Evolutionary conservation across 192 early-diverging fungal genomes (phyloP).

Genomic region (Umbelopsis sp.): DNA sequence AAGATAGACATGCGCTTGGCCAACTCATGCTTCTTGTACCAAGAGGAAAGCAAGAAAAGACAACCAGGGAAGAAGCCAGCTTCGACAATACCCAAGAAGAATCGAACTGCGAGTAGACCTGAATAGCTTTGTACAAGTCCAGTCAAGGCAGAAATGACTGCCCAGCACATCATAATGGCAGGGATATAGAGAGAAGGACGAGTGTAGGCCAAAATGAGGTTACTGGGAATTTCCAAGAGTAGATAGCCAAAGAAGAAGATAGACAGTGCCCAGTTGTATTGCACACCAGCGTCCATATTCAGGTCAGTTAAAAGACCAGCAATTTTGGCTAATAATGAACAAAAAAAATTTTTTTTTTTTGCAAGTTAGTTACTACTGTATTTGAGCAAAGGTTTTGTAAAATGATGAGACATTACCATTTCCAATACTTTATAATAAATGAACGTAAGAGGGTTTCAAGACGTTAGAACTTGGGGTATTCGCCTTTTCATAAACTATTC

Average conservation of each 20-base stretch:
- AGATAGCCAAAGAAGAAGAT: conserved; percentile 53
- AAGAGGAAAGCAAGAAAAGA: conserved; percentile 33
- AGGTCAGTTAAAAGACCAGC: conserved; percentile 23
- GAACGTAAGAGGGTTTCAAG: neutral
- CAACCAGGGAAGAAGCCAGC: conserved; percentile 54
- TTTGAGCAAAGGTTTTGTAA: too few species aligned
- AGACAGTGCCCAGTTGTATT: conserved; percentile 45
- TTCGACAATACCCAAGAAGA: conserved; percentile 47
- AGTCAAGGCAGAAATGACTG: conserved; percentile 39
- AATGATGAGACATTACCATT: neutral
- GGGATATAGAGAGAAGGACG: conserved; percentile 18
- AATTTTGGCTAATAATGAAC: conserved; percentile 8
- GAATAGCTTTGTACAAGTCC: conserved; percentile 41
- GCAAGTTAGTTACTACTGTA: neutral
- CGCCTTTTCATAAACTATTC: neutral
- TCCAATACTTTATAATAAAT: neutral
- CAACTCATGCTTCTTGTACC: conserved; percentile 43
- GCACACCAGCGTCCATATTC: conserved; percentile 15
- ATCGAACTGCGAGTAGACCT: conserved; percentile 35
- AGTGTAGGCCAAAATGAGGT: conserved; percentile 34
- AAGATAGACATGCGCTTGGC: conserved; percentile 41
- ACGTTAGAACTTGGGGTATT: neutral
- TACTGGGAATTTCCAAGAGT: conserved; percentile 51
- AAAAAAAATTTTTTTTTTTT: neutral
- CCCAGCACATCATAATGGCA: conserved; percentile 50